A percentile compares a stretch with the other conserved stretches of the same genome.
These are phyloP conservation scores for Leccinum fibrillosum DNA, from an alignment of 768 basidiomycete genomes.

Conservation along the genomic window DNA sequence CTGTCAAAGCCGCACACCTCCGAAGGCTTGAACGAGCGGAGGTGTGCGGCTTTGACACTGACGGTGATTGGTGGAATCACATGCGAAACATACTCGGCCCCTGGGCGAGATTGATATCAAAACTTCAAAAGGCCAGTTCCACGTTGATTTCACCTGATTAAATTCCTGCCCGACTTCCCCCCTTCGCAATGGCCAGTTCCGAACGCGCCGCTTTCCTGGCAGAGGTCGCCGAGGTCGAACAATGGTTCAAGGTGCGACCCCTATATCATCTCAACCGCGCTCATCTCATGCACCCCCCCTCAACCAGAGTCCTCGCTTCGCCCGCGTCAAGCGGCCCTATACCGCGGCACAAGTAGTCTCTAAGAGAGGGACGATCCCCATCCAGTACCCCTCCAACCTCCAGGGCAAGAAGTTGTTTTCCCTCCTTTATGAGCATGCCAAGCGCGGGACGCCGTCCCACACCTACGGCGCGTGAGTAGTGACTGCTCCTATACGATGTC, in stretches of 20 bases:
- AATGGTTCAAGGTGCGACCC: conserved; percentile 84
- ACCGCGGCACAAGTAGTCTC: conserved; percentile 90
- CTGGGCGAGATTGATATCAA: conserved; percentile 20
- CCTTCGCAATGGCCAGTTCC: conserved; percentile 46
- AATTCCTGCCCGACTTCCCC: not conserved
- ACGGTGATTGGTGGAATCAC: conserved; percentile 21
- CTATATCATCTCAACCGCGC: conserved; percentile 2
- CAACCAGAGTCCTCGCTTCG: conserved; percentile 80
- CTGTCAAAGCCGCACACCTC: too few species aligned
- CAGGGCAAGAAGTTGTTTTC: conserved; percentile 85
- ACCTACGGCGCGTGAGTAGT: conserved; percentile 97
- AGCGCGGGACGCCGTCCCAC: conserved; percentile 78
- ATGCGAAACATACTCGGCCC: conserved; percentile 4
- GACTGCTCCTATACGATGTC: not conserved
- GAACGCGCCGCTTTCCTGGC: conserved; percentile 70
- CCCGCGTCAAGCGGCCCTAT: conserved; percentile 86
- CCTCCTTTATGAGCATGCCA: conserved; percentile 72
- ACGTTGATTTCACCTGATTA: not conserved
- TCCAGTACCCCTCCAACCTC: conserved; percentile 82
- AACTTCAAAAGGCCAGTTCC: not conserved
- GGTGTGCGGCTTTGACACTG: conserved; percentile 1
- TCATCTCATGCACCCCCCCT: not conserved
- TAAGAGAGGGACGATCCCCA: conserved; percentile 85
- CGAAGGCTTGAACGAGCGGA: not conserved
- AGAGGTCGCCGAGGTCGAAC: conserved; percentile 82